These are phyloP conservation scores for Carex arenaria DNA, from an alignment of 202 grass and related monocot genomes.

Conservation along the genomic window DNA sequence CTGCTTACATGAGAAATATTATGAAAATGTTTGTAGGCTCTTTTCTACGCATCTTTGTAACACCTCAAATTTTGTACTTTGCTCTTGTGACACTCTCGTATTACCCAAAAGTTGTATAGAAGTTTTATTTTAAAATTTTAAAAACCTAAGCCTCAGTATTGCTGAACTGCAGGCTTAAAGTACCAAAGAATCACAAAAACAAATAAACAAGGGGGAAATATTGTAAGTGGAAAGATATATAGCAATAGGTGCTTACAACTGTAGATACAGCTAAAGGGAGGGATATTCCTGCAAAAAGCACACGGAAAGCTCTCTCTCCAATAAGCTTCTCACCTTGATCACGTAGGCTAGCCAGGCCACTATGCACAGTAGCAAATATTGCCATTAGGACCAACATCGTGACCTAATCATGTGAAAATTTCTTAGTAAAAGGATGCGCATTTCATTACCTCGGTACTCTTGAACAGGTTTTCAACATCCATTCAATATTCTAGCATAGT, in stretches of 20 bases:
- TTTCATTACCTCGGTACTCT: neutral
- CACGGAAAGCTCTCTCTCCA: constrained; percentile 72
- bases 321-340: constrained; percentile 81
- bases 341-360: constrained; percentile 82
- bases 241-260: constrained; percentile 48
- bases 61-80: neutral
- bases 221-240: constrained; percentile 3
- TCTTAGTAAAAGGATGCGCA: neutral
- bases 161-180: neutral
- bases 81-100: neutral
- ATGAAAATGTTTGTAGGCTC: neutral
- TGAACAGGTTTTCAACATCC: neutral
- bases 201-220: neutral
- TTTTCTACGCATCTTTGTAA: neutral
- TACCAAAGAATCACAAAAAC: neutral
- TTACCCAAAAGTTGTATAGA: neutral
- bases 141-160: neutral
- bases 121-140: neutral
- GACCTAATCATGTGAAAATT: constrained; percentile 36
- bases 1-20: constrained; percentile 18
- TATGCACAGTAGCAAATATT: constrained; percentile 82
- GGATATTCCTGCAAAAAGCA: constrained; percentile 88
- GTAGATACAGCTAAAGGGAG: constrained; percentile 81
- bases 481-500: neutral
- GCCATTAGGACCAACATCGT: constrained; percentile 61